Conservation (phyloP, 768 basidiomycete species). For the Leucosporidium yakuticum region DNA sequence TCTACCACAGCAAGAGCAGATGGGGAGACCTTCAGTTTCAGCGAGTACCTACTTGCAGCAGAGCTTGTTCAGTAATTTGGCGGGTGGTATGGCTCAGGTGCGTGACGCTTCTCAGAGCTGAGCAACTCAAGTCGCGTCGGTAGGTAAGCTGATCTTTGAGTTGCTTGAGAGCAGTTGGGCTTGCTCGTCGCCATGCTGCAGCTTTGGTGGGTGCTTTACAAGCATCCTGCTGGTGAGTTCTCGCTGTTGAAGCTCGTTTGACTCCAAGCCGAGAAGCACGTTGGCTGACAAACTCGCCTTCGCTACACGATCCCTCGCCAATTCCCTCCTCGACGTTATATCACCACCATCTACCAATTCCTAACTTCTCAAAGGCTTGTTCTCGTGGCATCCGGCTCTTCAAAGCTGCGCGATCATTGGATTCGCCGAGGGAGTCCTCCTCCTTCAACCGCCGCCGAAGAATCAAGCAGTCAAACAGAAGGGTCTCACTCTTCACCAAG, state of each 20-base stretch:
- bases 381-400: slow-evolving; percentile 33
- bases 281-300: neutral
- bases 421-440: slow-evolving; percentile 35
- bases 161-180: neutral
- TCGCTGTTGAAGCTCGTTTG: too few species aligned
- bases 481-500: slow-evolving; percentile 28
- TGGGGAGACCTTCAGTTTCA: too few species aligned
- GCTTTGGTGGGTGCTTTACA: slow-evolving; percentile 4
- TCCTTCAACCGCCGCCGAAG: slow-evolving; percentile 29
- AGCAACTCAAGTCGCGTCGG: too few species aligned
- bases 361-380: slow-evolving; percentile 15
- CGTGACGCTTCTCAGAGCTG: too few species aligned
- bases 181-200: neutral
- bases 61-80: too few species aligned
- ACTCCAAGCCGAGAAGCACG: too few species aligned
- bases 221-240: slow-evolving; percentile 8
- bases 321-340: too few species aligned
- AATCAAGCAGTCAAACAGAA: slow-evolving; percentile 22
- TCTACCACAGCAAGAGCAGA: too few species aligned
- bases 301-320: neutral
- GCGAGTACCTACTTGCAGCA: too few species aligned
- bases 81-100: too few species aligned
- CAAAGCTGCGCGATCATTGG: slow-evolving; percentile 26
- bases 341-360: too few species aligned
- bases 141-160: too few species aligned